phyloP scores from a whole-genome alignment of 306 rosid genomes.

The Adenanthera pavonina region DNA sequence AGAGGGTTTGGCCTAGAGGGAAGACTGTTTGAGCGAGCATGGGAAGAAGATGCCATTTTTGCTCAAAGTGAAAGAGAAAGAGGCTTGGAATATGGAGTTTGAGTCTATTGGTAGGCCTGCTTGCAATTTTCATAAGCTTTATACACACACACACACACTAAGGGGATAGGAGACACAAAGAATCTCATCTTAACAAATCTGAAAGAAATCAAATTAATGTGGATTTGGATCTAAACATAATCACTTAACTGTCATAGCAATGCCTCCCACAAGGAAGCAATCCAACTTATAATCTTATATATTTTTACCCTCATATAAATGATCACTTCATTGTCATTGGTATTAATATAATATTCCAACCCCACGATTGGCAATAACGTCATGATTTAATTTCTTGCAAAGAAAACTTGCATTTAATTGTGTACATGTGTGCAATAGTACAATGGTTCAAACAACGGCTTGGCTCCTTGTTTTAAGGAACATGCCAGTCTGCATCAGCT shows the following conservation, averaged over 20 bases:
- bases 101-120: background rate
- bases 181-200: constrained; percentile 33
- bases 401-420: no score
- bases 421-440: no score
- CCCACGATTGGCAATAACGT: no score
- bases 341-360: no score
- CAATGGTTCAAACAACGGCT: no score
- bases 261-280: constrained; percentile 27
- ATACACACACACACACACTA: background rate
- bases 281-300: background rate
- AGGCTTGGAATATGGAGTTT: background rate
- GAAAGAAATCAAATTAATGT: background rate
- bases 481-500: no score
- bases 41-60: constrained; percentile 43
- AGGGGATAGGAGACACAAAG: constrained; percentile 14
- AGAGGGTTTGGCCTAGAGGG: constrained; percentile 50
- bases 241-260: background rate
- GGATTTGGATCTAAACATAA: constrained; percentile 14
- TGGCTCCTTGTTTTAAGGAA: no score
- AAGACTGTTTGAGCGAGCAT: constrained; percentile 47
- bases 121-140: no score
- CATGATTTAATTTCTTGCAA: no score
- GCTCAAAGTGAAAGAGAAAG: background rate
- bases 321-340: no score
- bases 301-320: no score